Percentiles rank a stretch among this genome's conserved stretches.
These are phyloP conservation scores for Termitomyces sp. DNA, from an alignment of 768 basidiomycete genomes.

Conservation along the genomic window DNA sequence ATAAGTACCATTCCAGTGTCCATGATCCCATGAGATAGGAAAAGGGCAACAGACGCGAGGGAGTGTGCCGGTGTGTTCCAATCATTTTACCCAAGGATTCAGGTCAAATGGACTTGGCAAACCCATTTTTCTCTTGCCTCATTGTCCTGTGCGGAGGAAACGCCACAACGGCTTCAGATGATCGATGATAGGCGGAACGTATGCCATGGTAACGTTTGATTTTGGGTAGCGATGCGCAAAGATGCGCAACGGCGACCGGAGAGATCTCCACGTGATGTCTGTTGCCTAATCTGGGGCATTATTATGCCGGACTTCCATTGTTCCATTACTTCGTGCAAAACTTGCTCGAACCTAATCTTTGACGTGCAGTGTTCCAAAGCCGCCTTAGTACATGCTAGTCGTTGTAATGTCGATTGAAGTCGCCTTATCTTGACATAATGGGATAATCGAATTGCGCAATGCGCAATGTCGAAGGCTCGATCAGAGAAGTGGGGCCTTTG, in stretches of 20 bases:
- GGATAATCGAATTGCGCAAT: not conserved
- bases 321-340: not conserved
- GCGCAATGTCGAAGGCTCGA: not conserved
- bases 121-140: not conserved
- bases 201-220: not conserved
- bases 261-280: not conserved
- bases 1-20: not conserved
- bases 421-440: not conserved
- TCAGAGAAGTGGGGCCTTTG: not conserved
- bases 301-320: not conserved
- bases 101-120: not conserved
- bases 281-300: not conserved
- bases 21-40: not conserved
- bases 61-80: not conserved
- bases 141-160: not conserved
- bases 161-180: conserved; percentile 2
- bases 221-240: not conserved
- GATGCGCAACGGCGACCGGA: not conserved
- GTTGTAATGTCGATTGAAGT: not conserved
- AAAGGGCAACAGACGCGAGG: conserved; percentile 5
- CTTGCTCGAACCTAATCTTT: not conserved
- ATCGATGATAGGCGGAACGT: not conserved
- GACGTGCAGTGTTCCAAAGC: not conserved
- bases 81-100: not conserved
- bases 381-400: not conserved